Conservation (phyloP, 495 filamentous ascomycete species). For the Neurospora tetraspora region DNA sequence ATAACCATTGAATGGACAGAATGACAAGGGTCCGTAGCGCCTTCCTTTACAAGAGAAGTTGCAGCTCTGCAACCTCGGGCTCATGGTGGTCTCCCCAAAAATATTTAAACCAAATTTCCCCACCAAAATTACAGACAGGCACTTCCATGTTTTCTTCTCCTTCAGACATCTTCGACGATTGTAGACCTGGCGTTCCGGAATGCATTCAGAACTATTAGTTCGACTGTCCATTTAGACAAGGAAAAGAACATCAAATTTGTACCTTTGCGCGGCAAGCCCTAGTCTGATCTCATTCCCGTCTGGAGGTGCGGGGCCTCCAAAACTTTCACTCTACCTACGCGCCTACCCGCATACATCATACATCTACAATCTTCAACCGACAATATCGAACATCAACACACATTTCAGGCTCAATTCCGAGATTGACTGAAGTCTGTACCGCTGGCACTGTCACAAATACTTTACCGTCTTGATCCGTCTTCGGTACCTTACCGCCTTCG, state of each 20-base stretch:
- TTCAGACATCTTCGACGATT: neutral
- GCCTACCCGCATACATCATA: neutral
- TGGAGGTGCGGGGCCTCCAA: neutral
- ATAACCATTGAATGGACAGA: neutral
- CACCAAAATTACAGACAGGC: neutral
- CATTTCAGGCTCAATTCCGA: neutral
- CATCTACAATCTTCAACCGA: neutral
- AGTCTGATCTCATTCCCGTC: neutral
- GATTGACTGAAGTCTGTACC: neutral
- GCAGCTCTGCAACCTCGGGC: neutral
- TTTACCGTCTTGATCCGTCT: neutral
- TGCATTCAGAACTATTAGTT: neutral
- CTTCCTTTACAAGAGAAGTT: neutral
- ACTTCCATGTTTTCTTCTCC: neutral
- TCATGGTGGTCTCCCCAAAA: neutral
- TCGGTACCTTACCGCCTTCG: neutral
- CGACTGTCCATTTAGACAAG: neutral
- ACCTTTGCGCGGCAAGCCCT: neutral
- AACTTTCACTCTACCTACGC: neutral
- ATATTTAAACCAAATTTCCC: neutral
- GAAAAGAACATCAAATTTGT: neutral
- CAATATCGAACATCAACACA: neutral
- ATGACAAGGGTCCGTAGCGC: neutral
- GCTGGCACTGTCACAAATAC: no score
- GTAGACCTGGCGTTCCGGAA: neutral